A percentile compares a stretch with the other conserved stretches of the same genome.
Conservation (phyloP, 257 asterid genomes). For the Catharanthus roseus region DNA sequence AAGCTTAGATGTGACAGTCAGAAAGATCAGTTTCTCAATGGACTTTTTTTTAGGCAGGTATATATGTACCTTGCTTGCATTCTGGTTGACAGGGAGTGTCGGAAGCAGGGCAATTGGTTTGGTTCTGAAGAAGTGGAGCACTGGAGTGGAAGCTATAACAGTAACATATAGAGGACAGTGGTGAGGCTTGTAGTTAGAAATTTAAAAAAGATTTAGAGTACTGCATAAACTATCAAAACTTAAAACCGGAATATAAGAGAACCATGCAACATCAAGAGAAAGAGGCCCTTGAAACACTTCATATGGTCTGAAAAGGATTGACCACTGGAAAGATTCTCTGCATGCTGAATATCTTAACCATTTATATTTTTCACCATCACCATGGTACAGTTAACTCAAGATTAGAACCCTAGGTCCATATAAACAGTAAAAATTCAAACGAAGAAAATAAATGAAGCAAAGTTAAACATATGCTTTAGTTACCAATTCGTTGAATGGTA, state of each 20-base stretch:
- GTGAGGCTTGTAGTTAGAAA: neutral
- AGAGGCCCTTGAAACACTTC: neutral
- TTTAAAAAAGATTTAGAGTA: neutral
- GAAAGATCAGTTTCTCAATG: neutral
- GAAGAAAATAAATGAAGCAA: neutral
- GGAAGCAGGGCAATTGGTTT: neutral
- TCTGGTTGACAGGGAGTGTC: neutral
- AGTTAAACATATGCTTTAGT: neutral
- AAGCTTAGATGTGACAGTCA: neutral
- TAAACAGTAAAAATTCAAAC: neutral
- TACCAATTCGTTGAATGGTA: constrained; percentile 65
- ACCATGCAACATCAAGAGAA: neutral
- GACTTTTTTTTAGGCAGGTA: too few relatives aligned
- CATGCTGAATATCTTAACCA: neutral
- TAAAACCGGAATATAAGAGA: neutral
- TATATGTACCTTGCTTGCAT: too few relatives aligned
- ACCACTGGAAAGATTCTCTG: neutral
- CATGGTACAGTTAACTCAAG: neutral
- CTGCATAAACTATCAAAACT: neutral
- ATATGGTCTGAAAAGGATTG: neutral
- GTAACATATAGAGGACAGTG: neutral
- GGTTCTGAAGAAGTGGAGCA: neutral
- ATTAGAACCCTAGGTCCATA: neutral
- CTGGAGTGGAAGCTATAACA: neutral
- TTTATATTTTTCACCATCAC: neutral